Base-by-base conservation (phyloP, 2,329 filamentous ascomycete genomes). In the Diatrype stigma region DNA sequence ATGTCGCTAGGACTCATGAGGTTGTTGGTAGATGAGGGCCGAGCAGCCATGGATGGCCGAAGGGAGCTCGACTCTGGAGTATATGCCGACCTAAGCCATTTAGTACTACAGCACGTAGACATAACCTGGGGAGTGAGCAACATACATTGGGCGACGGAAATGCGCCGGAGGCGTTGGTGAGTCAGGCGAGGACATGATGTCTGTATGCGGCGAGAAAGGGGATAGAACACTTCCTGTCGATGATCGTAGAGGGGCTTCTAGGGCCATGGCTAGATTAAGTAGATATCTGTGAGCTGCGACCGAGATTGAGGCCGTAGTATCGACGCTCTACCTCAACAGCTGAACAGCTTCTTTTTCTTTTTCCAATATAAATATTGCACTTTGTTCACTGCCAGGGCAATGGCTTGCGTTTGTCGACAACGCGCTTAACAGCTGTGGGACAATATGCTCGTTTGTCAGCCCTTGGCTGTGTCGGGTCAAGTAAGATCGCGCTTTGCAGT, bases 1-100 rank as follows among this genome's bases (percentile, higher is more conserved):
- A 86, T 81, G 60, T 87, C 84, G 64, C 79, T 85, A 55, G 86
- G 78, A 70, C 83, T 79, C 68, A 82, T 71, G 32, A 83, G 69
- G 75, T 86, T 75, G 30, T 73, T 70, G 62, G 71, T 75, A 38
- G 79, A 78, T 56, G 70, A 70, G 23, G 80, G 78, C 49, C 75
- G 79, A 52, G 75, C 69, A 47, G 73, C 73, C 28, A 78, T 78
- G 55, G 70, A 70, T 26, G 81, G 80, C 52, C 76, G 80, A 26
- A 82, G 75, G 37, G 73, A 75, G 52, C 72, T 70, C 34, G 72
- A 73, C 56, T 81, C 74, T 56, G 67, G 64, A 50, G 72, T 68
- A 54, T 67, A 68, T 17, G 73, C 69, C 32, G 74, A 73, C 49
- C 63, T 66, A 28, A 26, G 26, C 19, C 32, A 34, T 52, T 54